Evolutionary conservation across 2,329 filamentous ascomycete species (phyloP), one percentile per base, ranked within the genome.

Genomic region (Xylariaceae sp.): DNA sequence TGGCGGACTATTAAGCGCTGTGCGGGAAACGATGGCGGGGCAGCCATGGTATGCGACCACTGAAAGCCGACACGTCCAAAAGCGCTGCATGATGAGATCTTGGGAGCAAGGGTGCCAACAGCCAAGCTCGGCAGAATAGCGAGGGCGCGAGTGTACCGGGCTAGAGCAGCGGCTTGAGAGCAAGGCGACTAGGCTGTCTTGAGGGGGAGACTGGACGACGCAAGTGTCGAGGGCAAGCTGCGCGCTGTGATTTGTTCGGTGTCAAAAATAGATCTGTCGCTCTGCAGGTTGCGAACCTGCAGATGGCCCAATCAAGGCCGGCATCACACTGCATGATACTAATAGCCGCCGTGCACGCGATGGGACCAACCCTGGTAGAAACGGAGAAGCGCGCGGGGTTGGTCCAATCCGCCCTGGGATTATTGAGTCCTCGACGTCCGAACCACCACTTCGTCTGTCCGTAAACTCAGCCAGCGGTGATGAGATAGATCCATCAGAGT

Each of bases 301-400:
- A 47, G 36, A 34, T 48, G 49, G 47, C 10, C 63, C 63, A 65
- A 65, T 65, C 61, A 64, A 18, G 43, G 11, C 42, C 10, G 48
- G 54, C 38, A 64, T 65, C 63, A 65, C 63, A 64, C 51, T 51
- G 55, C 60, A 56, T 58, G 31, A 46, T 62, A 59, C 42, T 19
- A 16, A 38, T 47, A 47, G 58, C 55, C 60, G 60, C 60, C 60
- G 53, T 60, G 50, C 42, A 46, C 46, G 48, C 49, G 47, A 60
- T 49, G 42, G 51, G 50, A 41, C 51, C 51, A 52, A 51, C 48
- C 50, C 54, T 33, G 56, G 51, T 39, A 47, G 46, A 47, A 16
- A 31, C 22, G 54, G 45, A 53, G 53, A 52, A 51, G 59, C 57
- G 54, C 50, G 59, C 52, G 57, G 55, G 55, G 57, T 56, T 56